Base-by-base conservation (phyloP, 2,329 filamentous ascomycete species). In the Macroventuria anomochaeta region DNA sequence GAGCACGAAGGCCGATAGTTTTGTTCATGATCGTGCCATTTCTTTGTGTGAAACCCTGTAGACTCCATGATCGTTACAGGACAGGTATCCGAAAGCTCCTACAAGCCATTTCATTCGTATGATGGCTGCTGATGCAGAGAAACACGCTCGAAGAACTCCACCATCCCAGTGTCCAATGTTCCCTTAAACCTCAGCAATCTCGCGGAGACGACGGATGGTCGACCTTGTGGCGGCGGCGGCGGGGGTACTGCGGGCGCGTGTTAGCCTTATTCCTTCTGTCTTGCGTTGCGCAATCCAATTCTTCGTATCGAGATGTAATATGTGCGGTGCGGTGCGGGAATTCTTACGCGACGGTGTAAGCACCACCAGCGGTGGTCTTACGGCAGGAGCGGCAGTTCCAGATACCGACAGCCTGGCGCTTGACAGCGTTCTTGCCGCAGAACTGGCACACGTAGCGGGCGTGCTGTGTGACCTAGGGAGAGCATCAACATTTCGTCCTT, bases 371-470 rank as follows among this genome's bases (percentile, higher is more conserved):
- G 70, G 93, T 85, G 75, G 88, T 91, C 89, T 97, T 97, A 80
- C 90, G 88, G 89, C 95, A 97, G 59, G 88, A 85, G 81, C 87
- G 89, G 90, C 95, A 99, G 81, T 93, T 86, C 93, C 93, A 97
- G 86, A 96, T 97, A 75, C 93, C 93, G 72, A 93, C 90, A 63
- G 91, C 88, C 77, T 91, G 85, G 76, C 93, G 88, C 71, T 92
- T 92, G 77, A 96, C 92, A 73, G 88, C 90, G 79, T 87, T 88
- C 89, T 97, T 97, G 77, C 93, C 93, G 61, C 71, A 74, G 90
- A 97, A 99, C 68, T 93, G 93, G 88, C 93, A 97, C 55, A 64
- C 88, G 80, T 97, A 97, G 80, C 89, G 89, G 83, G 92, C 91
- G 86, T 99, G 95, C 83, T 97, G 95, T 75, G 91, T 90, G 80